phyloP scores from a whole-genome alignment of 768 basidiomycete genomes.

The Podaxis carcinomalis region DNA sequence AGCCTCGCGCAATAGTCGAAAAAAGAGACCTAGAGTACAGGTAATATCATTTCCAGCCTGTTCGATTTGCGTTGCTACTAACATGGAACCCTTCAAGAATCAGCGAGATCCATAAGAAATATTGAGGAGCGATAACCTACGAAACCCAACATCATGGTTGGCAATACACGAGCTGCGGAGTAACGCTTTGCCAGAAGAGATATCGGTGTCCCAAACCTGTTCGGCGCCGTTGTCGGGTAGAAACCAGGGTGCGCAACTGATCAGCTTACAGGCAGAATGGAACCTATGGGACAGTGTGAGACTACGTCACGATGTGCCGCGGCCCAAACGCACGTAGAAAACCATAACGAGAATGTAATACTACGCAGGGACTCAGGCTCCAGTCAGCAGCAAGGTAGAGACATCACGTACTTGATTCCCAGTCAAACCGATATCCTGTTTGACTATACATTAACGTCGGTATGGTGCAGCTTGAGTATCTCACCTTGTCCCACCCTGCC shows the following conservation, averaged over 20 bases:
- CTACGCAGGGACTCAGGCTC: slow-evolving; percentile 17
- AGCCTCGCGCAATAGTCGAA: slow-evolving; percentile 40
- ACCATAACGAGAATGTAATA: slow-evolving; percentile 47
- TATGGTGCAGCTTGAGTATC: background rate
- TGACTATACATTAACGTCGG: background rate
- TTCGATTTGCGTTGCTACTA: slow-evolving; percentile 5
- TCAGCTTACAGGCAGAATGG: slow-evolving; percentile 41
- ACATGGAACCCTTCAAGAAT: slow-evolving; percentile 36
- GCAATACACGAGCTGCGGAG: slow-evolving; percentile 42
- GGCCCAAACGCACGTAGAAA: slow-evolving; percentile 32
- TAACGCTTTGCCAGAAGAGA: slow-evolving; percentile 44
- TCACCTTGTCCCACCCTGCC: slow-evolving; percentile 44
- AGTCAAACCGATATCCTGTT: slow-evolving; percentile 35
- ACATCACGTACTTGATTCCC: slow-evolving; percentile 36
- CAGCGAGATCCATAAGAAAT: background rate
- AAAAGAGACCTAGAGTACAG: slow-evolving; percentile 34
- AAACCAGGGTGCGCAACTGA: background rate
- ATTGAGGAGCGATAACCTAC: slow-evolving; percentile 22
- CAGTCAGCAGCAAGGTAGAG: too few relatives aligned
- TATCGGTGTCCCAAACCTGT: slow-evolving; percentile 45
- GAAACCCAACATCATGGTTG: slow-evolving; percentile 48
- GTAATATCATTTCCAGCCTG: background rate
- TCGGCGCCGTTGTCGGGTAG: background rate
- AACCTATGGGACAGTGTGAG: slow-evolving; percentile 22
- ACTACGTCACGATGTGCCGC: background rate